Evolutionary conservation across 768 basidiomycete species (phyloP).

Genomic region (Hygrocybe punicea): DNA sequence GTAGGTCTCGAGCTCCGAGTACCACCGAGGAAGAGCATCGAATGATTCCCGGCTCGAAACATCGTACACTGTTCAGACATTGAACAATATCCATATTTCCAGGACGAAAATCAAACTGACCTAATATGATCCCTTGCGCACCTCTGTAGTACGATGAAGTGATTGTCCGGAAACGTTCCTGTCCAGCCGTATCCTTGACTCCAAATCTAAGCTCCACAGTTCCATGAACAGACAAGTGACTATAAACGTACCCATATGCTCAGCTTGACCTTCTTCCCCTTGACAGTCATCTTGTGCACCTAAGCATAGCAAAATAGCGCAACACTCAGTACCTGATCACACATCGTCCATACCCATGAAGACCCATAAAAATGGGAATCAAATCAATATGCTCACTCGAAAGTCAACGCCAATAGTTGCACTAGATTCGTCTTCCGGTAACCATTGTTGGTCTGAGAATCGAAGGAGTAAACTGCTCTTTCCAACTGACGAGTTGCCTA

Average conservation of each 20-base stretch:
- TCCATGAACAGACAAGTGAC: neutral
- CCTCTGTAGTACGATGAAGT: constrained; percentile 94
- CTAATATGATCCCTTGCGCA: constrained; percentile 78
- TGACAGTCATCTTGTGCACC: constrained; percentile 87
- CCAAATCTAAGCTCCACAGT: neutral
- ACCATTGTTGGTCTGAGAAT: constrained; percentile 96
- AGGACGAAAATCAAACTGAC: constrained; percentile 31
- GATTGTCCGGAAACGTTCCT: constrained; percentile 94
- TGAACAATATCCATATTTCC: constrained; percentile 9
- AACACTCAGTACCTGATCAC: neutral
- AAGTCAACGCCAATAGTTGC: constrained; percentile 87
- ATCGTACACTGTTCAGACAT: constrained; percentile 72
- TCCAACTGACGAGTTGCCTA: constrained; percentile 88
- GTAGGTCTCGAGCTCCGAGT: constrained; percentile 89
- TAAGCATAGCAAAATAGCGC: constrained; percentile 24
- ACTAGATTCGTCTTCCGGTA: constrained; percentile 85
- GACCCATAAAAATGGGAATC: neutral
- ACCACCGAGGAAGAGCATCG: constrained; percentile 92
- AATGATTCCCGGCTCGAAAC: constrained; percentile 90
- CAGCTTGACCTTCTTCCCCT: constrained; percentile 82
- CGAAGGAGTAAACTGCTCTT: constrained; percentile 87
- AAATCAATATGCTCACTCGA: constrained; percentile 49
- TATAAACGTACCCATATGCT: constrained; percentile 86
- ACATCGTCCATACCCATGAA: neutral
- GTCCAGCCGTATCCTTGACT: constrained; percentile 91